phyloP scores from a whole-genome alignment of 2,329 filamentous ascomycete species.

The Colletotrichum karsti region DNA sequence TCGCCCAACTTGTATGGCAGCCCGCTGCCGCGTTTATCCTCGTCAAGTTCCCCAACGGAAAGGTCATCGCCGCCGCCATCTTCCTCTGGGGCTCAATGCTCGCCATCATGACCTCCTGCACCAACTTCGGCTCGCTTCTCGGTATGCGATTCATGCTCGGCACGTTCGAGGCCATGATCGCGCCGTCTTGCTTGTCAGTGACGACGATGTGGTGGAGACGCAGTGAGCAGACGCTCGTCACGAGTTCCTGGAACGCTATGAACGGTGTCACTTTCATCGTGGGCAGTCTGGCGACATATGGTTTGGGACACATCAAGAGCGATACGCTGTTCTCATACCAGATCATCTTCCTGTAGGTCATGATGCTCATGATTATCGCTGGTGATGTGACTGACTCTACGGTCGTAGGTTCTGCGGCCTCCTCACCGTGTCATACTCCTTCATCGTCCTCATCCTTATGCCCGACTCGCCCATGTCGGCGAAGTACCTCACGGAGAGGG shows the following conservation, averaged over 20 bases:
- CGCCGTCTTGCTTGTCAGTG: slow-evolving; percentile 60
- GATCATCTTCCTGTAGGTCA: slow-evolving; percentile 34
- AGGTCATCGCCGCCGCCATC: slow-evolving; percentile 33
- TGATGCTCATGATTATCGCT: fast-evolving
- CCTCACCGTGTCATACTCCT: slow-evolving; percentile 53
- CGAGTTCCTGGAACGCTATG: slow-evolving; percentile 60
- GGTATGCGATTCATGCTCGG: slow-evolving; percentile 55
- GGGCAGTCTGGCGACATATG: slow-evolving; percentile 40
- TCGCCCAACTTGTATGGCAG: slow-evolving; percentile 40
- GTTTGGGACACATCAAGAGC: slow-evolving; percentile 39
- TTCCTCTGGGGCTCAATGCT: slow-evolving; percentile 35
- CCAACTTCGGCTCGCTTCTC: slow-evolving; percentile 53
- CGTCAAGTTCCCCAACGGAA: slow-evolving; percentile 35
- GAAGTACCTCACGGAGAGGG: slow-evolving; percentile 61
- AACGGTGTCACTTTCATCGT: slow-evolving; percentile 62
- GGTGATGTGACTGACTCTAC: fast-evolving
- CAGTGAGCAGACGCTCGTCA: slow-evolving; percentile 58
- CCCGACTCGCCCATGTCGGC: slow-evolving; percentile 69
- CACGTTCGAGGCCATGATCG: slow-evolving; percentile 57
- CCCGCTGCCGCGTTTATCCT: slow-evolving; percentile 33
- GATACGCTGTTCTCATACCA: slow-evolving; percentile 28
- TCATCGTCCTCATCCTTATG: slow-evolving; percentile 62
- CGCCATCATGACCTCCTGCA: slow-evolving; percentile 58
- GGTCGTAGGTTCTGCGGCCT: slow-evolving; percentile 39
- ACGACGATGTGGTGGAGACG: slow-evolving; percentile 65